Evolutionary conservation across 768 basidiomycete species (phyloP).

Genomic region (Leccinum longicurvipes): DNA sequence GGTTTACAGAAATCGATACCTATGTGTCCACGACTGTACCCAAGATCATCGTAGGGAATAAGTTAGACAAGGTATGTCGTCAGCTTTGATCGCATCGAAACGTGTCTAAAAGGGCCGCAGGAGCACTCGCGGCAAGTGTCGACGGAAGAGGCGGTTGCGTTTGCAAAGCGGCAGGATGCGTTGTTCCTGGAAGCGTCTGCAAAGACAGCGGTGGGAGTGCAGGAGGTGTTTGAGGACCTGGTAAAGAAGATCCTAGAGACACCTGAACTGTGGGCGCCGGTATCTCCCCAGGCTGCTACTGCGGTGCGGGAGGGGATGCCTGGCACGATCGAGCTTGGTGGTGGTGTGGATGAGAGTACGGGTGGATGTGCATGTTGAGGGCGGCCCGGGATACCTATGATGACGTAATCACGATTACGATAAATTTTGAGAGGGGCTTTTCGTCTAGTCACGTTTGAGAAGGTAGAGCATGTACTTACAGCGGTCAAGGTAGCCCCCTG

Average conservation of each 20-base stretch:
- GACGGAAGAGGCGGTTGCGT: conserved; percentile 70
- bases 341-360: conserved; percentile 7
- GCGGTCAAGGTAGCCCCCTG: too few species aligned
- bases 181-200: conserved; percentile 92
- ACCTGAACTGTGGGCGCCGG: conserved; percentile 70
- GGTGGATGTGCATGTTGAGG: conserved; percentile 35
- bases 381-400: too few species aligned
- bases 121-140: conserved; percentile 90
- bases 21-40: conserved; percentile 85
- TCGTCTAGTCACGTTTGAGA: too few species aligned
- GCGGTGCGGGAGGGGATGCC: conserved; percentile 34
- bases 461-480: too few species aligned
- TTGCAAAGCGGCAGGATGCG: conserved; percentile 78
- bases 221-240: conserved; percentile 71
- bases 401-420: too few species aligned
- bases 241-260: conserved; percentile 82
- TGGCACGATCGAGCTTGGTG: conserved; percentile 38
- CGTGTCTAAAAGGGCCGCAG: conserved; percentile 35
- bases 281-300: conserved; percentile 21
- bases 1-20: conserved; percentile 91
- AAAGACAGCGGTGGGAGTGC: conserved; percentile 84
- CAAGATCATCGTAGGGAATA: conserved; percentile 94
- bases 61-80: conserved; percentile 77
- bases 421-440: too few species aligned
- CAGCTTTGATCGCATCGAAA: too few species aligned